Evolutionary conservation across 2,329 filamentous ascomycete species (phyloP).

Genomic region (Botrytis fragariae): DNA sequence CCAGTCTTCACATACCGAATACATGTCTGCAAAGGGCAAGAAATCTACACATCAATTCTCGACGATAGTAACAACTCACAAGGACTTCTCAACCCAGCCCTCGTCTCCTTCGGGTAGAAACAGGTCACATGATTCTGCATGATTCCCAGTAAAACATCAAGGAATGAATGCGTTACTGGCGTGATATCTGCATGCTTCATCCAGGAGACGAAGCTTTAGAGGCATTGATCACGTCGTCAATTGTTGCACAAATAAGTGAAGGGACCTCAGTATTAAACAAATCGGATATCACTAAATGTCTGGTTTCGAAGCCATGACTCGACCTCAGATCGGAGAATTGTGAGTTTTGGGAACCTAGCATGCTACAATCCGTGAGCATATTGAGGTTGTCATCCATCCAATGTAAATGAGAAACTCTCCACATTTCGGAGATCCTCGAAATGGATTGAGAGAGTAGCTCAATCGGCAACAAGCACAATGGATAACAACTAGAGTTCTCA

Average conservation of each 20-base stretch:
- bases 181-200: neutral
- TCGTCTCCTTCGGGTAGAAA: neutral
- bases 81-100: neutral
- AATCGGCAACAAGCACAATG: neutral
- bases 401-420: neutral
- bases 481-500: neutral
- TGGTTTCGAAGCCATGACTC: neutral
- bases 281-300: neutral
- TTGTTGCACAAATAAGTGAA: neutral
- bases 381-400: neutral
- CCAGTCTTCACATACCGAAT: neutral
- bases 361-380: neutral
- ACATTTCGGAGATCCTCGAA: neutral
- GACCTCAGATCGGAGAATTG: neutral
- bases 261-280: too few relatives aligned
- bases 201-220: neutral
- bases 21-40: neutral
- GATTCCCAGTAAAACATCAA: neutral
- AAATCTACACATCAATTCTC: neutral
- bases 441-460: neutral
- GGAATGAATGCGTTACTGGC: neutral
- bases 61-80: neutral
- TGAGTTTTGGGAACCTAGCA: neutral
- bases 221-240: rapidly evolving
- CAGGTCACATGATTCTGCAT: neutral